A percentile compares a stretch with the other conserved stretches of the same genome.
Evolutionary conservation across 2,329 filamentous ascomycete genomes (phyloP).

Genomic region (Samsoniella hepiali): DNA sequence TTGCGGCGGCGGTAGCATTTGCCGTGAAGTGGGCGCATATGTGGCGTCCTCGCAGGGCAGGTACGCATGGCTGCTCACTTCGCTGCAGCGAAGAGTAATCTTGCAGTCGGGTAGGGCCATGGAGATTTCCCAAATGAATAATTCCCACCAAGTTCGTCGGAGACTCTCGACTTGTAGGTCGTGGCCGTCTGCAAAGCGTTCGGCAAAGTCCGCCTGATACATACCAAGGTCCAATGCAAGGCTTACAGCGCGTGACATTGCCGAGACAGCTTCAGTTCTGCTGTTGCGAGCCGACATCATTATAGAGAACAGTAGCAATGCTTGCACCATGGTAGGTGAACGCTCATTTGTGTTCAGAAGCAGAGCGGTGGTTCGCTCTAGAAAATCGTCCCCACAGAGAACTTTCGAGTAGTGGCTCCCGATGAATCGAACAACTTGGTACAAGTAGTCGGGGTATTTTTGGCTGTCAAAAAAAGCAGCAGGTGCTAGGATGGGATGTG

Average conservation of each 20-base stretch:
- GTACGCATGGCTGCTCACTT: background rate
- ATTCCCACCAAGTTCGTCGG: background rate
- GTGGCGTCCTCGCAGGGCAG: background rate
- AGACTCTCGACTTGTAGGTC: background rate
- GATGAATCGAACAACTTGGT: constrained; percentile 5
- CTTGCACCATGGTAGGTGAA: constrained; percentile 5
- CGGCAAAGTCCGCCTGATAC: background rate
- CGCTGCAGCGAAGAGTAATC: background rate
- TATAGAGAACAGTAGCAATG: constrained; percentile 5
- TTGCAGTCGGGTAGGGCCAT: background rate
- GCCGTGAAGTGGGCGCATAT: background rate
- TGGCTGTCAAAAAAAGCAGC: background rate
- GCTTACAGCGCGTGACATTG: background rate
- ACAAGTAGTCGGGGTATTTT: background rate
- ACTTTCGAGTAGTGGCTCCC: constrained; percentile 9
- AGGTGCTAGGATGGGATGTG: constrained; percentile 1
- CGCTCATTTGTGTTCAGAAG: background rate
- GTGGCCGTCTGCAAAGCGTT: background rate
- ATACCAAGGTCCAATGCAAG: constrained; percentile 1
- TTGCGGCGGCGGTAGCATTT: background rate
- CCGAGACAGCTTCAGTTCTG: background rate
- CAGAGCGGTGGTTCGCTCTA: background rate
- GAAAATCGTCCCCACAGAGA: background rate
- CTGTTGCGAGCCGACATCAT: background rate
- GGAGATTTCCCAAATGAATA: constrained; percentile 5